These are phyloP conservation scores for Sclerotinia glacialis DNA, from an alignment of 2,329 filamentous ascomycete genomes.

Conservation along the genomic window DNA sequence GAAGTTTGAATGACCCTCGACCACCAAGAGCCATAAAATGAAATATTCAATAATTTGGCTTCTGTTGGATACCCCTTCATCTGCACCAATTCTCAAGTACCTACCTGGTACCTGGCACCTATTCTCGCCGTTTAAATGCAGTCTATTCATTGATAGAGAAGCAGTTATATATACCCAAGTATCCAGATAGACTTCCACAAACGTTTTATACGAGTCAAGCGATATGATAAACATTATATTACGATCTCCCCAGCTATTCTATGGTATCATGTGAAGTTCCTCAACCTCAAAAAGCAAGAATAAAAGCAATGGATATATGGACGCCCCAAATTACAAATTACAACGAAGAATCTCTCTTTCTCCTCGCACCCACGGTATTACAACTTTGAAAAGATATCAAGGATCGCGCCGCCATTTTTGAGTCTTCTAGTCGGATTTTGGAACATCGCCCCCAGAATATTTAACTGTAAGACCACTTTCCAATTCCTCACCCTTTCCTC, in stretches of 20 bases:
- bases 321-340: neutral
- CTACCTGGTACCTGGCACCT: no score
- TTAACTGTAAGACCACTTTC: conserved; percentile 38
- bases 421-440: neutral
- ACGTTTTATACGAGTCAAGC: neutral
- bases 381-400: neutral
- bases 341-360: neutral
- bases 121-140: no score
- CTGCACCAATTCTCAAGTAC: neutral
- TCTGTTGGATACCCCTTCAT: neutral
- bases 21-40: neutral
- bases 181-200: neutral
- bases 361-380: neutral
- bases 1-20: neutral
- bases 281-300: neutral
- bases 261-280: conserved; percentile 6
- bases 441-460: conserved; percentile 28
- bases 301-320: conserved; percentile 20
- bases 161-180: neutral
- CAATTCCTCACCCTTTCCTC: conserved; percentile 61
- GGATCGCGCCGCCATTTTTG: neutral
- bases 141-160: neutral
- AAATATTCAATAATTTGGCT: neutral
- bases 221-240: neutral
- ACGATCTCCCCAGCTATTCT: neutral